Percentiles rank a stretch among this genome's conserved stretches.
These are phyloP conservation scores for Prunus padus DNA, from an alignment of 306 rosid genomes.

Conservation along the genomic window DNA sequence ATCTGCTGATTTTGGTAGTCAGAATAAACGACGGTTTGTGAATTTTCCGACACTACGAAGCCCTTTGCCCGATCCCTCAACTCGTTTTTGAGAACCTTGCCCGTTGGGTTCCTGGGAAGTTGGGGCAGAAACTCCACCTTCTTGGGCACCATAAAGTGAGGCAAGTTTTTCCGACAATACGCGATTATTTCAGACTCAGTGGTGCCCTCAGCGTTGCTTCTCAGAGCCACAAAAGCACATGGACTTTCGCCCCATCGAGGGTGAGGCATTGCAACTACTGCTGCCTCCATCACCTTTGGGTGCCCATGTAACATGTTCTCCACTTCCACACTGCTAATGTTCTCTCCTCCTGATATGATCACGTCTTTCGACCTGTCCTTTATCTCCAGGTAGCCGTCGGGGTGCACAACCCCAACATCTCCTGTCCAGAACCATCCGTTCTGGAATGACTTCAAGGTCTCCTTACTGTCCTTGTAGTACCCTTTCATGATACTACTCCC, in stretches of 20 bases:
- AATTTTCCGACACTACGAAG: neutral
- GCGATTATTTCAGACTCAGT: slow-evolving; percentile 36
- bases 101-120: slow-evolving; percentile 41
- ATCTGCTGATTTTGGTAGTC: slow-evolving; percentile 19
- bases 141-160: slow-evolving; percentile 49
- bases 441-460: slow-evolving; percentile 47
- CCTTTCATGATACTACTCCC: slow-evolving; percentile 94
- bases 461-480: slow-evolving; percentile 55
- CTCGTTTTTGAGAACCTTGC: slow-evolving; percentile 40
- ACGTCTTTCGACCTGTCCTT: slow-evolving; percentile 89
- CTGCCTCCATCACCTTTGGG: slow-evolving; percentile 68
- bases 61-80: slow-evolving; percentile 32
- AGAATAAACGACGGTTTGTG: neutral
- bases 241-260: slow-evolving; percentile 91
- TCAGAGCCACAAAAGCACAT: slow-evolving; percentile 62
- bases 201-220: slow-evolving; percentile 1
- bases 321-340: slow-evolving; percentile 79
- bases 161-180: slow-evolving; percentile 35
- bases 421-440: slow-evolving; percentile 90
- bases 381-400: slow-evolving; percentile 85
- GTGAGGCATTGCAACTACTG: slow-evolving; percentile 96
- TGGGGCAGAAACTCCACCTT: slow-evolving; percentile 40
- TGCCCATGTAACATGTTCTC: slow-evolving; percentile 62
- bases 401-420: slow-evolving; percentile 76
- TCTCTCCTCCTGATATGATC: slow-evolving; percentile 91